Base-by-base conservation (phyloP, 2,329 filamentous ascomycete species). In the Hymenoscyphus fructigenus region DNA sequence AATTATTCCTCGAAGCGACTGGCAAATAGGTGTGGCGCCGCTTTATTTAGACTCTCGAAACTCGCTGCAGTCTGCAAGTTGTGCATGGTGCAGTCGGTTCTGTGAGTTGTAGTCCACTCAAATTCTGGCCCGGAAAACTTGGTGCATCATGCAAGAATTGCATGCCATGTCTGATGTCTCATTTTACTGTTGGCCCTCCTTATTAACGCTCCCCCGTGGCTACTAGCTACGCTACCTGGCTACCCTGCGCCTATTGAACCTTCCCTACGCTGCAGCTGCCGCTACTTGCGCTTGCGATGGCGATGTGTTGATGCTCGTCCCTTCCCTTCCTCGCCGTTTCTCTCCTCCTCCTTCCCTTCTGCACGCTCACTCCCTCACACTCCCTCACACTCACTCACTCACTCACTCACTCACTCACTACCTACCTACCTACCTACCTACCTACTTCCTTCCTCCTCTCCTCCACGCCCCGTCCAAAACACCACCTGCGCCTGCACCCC, bases 131-230 rank as follows among this genome's bases (percentile, higher is more conserved):
- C 44, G 44, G 44, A 44, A 59, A n/a, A 9, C 14, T 23, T 32
- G 12, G 26, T 64, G 62, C 62, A 64, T 64, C 50, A 64, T 64
- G 62, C 62, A 64, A 57, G 62, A 64, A 60, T 64, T 63, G 6
- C 29, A 26, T 36, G 17, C 57, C 34, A 47, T 20, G 44, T 61
- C 41, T 59, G 7, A 60, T 60, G 44, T 64, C 63, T 58, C 63
- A 61, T 61, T 64, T 61, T 38, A 57, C 62, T 50, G 34, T 32
- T 26, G 53, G 23, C 20, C 26, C 62, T 55, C 63, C 38, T 58
- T 50, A 58, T 65, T 65, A 28, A 61, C 63, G 63, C 63, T 28
- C 10, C 26, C 29, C 53, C 50, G 32, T 29, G 29, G 14, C 28
- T 57, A 36, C 9, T n/a, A 7, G 29, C 29, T 32, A 7, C n/a